Percentiles rank a stretch among this genome's conserved stretches.
These are phyloP conservation scores for Suhomyces yuchorum DNA, from an alignment of 1,139 yeast genomes.

Conservation along the genomic window DNA sequence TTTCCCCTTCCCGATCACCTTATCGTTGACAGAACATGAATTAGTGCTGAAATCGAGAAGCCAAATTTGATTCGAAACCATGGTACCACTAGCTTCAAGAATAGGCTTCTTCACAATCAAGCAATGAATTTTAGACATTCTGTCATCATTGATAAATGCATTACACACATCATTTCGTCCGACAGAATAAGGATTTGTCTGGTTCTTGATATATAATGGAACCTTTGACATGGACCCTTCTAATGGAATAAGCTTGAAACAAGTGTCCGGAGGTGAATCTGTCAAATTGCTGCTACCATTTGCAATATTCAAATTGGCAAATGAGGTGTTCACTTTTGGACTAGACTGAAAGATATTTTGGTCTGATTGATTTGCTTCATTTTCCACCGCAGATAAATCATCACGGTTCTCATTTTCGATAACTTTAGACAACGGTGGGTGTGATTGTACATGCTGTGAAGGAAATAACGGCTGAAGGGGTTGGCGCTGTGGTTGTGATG, in stretches of 20 bases:
- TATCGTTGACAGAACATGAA: slow-evolving; percentile 70
- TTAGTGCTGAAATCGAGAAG: slow-evolving; percentile 78
- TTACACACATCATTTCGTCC: slow-evolving; percentile 68
- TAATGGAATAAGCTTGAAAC: slow-evolving; percentile 36
- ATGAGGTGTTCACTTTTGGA: not conserved
- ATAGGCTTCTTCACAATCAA: slow-evolving; percentile 62
- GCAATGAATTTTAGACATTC: slow-evolving; percentile 86
- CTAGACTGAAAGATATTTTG: not conserved
- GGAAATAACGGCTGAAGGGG: slow-evolving; percentile 8
- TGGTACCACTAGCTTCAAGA: slow-evolving; percentile 31
- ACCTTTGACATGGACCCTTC: slow-evolving; percentile 29
- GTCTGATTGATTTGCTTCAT: not conserved
- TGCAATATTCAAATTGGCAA: not conserved
- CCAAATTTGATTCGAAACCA: slow-evolving; percentile 58
- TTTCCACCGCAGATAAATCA: not conserved
- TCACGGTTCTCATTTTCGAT: slow-evolving; percentile 1
- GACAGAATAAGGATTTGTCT: slow-evolving; percentile 60
- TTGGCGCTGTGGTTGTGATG: slow-evolving; percentile 22
- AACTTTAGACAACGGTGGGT: slow-evolving; percentile 8
- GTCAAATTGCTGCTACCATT: not conserved
- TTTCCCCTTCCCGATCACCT: slow-evolving; percentile 59
- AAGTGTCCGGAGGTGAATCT: slow-evolving; percentile 27
- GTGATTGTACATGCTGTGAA: slow-evolving; percentile 9
- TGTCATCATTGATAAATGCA: slow-evolving; percentile 61
- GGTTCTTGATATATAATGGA: slow-evolving; percentile 62